Conservation (phyloP, 1,139 yeast genomes). For the Candida sp. region DNA sequence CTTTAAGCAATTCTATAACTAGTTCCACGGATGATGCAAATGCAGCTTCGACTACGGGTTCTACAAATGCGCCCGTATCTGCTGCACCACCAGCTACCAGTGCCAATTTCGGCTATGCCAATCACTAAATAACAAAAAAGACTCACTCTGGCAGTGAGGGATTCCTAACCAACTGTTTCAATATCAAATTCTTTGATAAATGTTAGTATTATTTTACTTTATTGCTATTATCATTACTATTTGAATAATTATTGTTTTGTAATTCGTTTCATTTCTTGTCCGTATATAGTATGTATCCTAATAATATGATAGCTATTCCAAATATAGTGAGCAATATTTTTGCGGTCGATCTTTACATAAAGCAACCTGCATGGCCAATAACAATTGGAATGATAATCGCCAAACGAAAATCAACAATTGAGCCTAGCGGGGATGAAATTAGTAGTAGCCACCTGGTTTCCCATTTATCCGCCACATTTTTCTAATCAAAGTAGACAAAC, state of each 20-base stretch:
- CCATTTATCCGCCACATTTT: too few relatives aligned
- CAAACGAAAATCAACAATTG: too few relatives aligned
- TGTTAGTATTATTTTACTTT: too few relatives aligned
- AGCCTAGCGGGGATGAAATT: too few relatives aligned
- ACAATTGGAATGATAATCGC: too few relatives aligned
- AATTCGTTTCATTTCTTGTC: neutral
- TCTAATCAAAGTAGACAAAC: too few relatives aligned
- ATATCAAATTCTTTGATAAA: too few relatives aligned
- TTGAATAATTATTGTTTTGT: neutral
- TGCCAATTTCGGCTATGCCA: neutral
- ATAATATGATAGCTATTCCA: neutral
- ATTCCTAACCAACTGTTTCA: neutral
- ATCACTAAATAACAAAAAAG: neutral
- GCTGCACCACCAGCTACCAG: neutral
- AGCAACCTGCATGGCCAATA: neutral
- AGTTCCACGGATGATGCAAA: neutral
- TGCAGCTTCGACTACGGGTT: conserved; percentile 2
- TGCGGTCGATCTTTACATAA: neutral
- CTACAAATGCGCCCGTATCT: neutral
- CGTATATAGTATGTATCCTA: neutral
- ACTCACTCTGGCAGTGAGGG: neutral
- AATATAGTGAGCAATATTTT: neutral
- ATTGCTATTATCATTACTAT: neutral
- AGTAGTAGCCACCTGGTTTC: too few relatives aligned
- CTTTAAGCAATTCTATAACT: neutral